Evolutionary conservation across 2,329 filamentous ascomycete species (phyloP).

Genomic region (Bipolaris bicolor): DNA sequence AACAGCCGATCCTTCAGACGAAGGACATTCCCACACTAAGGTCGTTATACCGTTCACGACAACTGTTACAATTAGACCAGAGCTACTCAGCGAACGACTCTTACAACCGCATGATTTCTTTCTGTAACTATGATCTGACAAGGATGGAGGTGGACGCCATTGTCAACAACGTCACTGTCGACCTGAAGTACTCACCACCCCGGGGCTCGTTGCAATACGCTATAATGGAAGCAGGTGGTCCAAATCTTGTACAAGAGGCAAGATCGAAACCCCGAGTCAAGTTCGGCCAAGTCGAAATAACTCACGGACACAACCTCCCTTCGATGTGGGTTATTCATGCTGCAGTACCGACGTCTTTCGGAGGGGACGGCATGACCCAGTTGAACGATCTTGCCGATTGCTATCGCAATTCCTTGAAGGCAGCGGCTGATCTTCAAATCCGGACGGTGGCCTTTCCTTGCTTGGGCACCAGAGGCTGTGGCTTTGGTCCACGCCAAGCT

Average conservation of each 20-base stretch:
- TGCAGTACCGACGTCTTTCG: constrained; percentile 32
- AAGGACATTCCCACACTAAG: constrained; percentile 36
- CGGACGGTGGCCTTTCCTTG: constrained; percentile 46
- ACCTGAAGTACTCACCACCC: constrained; percentile 18
- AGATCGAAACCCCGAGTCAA: constrained; percentile 20
- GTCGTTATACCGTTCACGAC: constrained; percentile 34
- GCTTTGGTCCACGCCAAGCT: constrained; percentile 40
- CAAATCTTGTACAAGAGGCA: constrained; percentile 31
- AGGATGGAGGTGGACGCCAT: constrained; percentile 45
- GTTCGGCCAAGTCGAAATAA: constrained; percentile 34
- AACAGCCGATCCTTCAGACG: constrained; percentile 17
- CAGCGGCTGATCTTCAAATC: constrained; percentile 28
- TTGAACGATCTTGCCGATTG: constrained; percentile 41
- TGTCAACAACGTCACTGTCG: constrained; percentile 38
- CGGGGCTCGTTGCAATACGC: constrained; percentile 30
- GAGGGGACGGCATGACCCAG: constrained; percentile 25
- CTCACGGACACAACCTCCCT: constrained; percentile 37
- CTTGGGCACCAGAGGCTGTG: constrained; percentile 39
- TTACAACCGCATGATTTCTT: constrained; percentile 41
- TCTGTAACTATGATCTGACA: constrained; percentile 41
- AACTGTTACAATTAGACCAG: constrained; percentile 33
- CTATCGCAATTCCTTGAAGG: constrained; percentile 36
- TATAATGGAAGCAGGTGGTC: constrained; percentile 40
- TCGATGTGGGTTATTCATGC: constrained; percentile 42
- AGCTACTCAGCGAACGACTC: constrained; percentile 38